Evolutionary conservation across 2,329 filamentous ascomycete genomes (phyloP).

Genomic region (Sporothrix brasiliensis): DNA sequence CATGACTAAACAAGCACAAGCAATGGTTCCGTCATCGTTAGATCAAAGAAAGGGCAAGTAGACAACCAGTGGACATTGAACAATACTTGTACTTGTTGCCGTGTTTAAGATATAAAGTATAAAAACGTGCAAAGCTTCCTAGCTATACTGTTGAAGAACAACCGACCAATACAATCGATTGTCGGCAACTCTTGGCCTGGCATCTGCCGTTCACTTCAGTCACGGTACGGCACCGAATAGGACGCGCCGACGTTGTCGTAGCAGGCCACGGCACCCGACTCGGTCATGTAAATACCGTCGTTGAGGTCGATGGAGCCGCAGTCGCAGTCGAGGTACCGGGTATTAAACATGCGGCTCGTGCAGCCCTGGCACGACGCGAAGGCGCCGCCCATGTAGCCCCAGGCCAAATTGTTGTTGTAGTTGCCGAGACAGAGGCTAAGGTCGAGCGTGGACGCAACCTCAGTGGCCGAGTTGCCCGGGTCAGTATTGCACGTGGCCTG

Average conservation of each 20-base stretch:
- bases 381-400: conserved; percentile 32
- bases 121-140: no score
- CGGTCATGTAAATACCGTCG: conserved; percentile 27
- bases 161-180: no score
- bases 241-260: conserved; percentile 24
- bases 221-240: background rate
- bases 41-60: no score
- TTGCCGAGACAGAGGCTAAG: conserved; percentile 34
- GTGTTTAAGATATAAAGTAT: no score
- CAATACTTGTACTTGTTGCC: no score
- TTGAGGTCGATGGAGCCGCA: conserved; percentile 34
- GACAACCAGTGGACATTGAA: no score
- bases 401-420: conserved; percentile 32
- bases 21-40: no score
- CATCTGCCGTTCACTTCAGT: background rate
- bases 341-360: conserved; percentile 15
- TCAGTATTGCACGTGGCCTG: conserved; percentile 25
- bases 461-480: background rate
- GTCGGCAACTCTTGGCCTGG: no score
- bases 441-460: conserved; percentile 25
- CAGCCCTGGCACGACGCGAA: conserved; percentile 33
- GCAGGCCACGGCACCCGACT: conserved; percentile 27
- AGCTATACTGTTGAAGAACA: no score
- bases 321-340: conserved; percentile 31
- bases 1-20: no score